A percentile compares a stretch with the other conserved stretches of the same genome.
phyloP scores from a whole-genome alignment of 345 rosid genomes.

The Hypericum perforatum region DNA sequence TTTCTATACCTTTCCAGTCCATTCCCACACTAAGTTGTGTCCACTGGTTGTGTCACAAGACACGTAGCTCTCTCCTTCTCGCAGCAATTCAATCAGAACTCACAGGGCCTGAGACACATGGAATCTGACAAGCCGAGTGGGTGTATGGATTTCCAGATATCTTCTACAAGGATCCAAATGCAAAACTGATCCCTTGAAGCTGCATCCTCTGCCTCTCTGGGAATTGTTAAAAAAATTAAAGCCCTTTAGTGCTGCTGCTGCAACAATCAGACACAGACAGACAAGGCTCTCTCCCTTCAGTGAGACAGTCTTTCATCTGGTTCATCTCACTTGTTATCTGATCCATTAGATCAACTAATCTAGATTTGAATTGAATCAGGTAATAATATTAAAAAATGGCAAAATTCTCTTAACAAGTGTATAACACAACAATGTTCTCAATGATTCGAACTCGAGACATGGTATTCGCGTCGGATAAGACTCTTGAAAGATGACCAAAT shows the following conservation, averaged over 20 bases:
- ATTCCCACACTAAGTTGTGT: constrained; percentile 16
- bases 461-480: no score
- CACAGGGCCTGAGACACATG: constrained; percentile 34
- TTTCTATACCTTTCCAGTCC: neutral
- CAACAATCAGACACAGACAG: constrained; percentile 12
- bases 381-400: no score
- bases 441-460: no score
- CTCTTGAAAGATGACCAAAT: no score
- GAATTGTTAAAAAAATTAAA: neutral
- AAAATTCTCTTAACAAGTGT: no score
- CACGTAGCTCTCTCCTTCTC: constrained; percentile 32
- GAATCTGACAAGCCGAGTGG: constrained; percentile 36
- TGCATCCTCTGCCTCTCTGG: constrained; percentile 8
- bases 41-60: constrained; percentile 28
- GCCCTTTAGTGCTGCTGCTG: constrained; percentile 8
- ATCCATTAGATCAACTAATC: no score
- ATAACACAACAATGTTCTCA: no score
- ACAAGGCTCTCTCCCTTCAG: constrained; percentile 24
- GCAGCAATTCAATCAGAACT: constrained; percentile 28
- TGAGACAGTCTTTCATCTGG: constrained; percentile 25
- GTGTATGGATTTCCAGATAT: constrained; percentile 29
- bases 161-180: constrained; percentile 18
- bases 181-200: constrained; percentile 15
- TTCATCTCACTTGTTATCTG: no score
- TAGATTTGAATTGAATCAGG: no score